Conservation (phyloP, 2,329 filamentous ascomycete species). For the Teratosphaeria nubilosa region DNA sequence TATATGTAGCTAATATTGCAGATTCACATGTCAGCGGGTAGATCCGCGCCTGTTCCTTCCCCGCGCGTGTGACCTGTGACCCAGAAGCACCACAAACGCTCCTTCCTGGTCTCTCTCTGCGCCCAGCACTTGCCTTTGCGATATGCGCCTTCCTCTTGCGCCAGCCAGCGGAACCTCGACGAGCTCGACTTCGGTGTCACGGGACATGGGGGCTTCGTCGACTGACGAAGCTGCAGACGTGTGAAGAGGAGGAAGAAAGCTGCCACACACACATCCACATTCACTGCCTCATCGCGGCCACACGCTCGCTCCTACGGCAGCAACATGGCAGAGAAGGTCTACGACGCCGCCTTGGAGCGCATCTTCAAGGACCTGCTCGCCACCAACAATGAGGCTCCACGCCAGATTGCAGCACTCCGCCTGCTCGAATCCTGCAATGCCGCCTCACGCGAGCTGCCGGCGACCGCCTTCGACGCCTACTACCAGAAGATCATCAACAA, state of each 20-base stretch:
- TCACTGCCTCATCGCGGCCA: background rate
- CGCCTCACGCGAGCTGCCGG: conserved; percentile 53
- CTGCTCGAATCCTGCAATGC: conserved; percentile 23
- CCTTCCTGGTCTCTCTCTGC: background rate
- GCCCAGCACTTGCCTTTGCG: background rate
- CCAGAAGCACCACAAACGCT: background rate
- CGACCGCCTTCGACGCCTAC: conserved; percentile 66
- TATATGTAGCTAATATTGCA: background rate
- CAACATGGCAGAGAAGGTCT: conserved; percentile 19
- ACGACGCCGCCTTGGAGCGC: conserved; percentile 20
- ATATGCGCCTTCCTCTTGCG: background rate
- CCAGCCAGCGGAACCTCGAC: background rate
- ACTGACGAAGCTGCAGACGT: background rate
- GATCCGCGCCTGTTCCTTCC: background rate
- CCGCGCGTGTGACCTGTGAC: background rate
- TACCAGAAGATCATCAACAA: conserved; percentile 56
- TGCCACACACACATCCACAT: background rate
- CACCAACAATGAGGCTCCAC: conserved; percentile 17
- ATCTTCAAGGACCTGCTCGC: conserved; percentile 22
- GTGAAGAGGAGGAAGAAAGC: background rate
- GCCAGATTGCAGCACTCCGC: conserved; percentile 18
- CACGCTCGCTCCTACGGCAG: background rate
- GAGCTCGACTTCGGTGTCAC: background rate
- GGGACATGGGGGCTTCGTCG: background rate
- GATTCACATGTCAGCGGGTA: background rate